Evolutionary conservation across 169 alveolate genomes (phyloP).

Genomic region (Amoebophrya sp.): DNA sequence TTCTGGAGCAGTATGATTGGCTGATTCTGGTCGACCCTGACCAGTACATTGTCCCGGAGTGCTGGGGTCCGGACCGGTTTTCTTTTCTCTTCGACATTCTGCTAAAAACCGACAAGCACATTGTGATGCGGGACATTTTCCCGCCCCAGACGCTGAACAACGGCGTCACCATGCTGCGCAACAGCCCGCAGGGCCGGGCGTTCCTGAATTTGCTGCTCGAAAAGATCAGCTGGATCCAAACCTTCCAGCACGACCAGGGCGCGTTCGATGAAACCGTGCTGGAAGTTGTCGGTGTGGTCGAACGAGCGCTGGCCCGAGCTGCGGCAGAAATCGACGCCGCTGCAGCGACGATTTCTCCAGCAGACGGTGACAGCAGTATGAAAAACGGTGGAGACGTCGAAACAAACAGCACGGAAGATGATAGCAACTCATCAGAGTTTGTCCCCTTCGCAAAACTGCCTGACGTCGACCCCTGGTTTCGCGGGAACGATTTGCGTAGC

Average conservation of each 20-base stretch:
- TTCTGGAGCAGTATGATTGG: background rate
- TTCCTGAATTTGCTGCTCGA: conserved; percentile 23
- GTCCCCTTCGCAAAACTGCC: too few species aligned
- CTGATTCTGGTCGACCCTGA: conserved; percentile 30
- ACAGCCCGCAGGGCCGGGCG: background rate
- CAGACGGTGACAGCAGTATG: background rate
- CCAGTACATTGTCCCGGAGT: background rate
- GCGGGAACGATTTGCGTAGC: background rate
- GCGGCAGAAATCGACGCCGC: background rate
- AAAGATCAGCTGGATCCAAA: conserved; percentile 27
- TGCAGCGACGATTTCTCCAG: background rate
- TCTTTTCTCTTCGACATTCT: background rate
- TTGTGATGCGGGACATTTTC: conserved; percentile 25
- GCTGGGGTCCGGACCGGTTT: conserved; percentile 28
- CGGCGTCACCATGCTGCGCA: conserved; percentile 2
- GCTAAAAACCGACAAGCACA: background rate
- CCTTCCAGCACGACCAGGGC: conserved; percentile 33
- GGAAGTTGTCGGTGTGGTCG: conserved; percentile 24
- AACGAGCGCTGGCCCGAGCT: background rate
- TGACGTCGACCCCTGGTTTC: background rate
- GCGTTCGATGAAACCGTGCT: conserved; percentile 35
- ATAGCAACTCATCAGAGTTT: too few species aligned
- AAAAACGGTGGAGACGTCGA: background rate
- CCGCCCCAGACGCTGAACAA: conserved; percentile 31
- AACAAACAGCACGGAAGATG: background rate